Percentiles rank a stretch among this genome's conserved stretches.
Evolutionary conservation across 257 asterid species (phyloP).

Genomic region (Nicotiana tabacum): DNA sequence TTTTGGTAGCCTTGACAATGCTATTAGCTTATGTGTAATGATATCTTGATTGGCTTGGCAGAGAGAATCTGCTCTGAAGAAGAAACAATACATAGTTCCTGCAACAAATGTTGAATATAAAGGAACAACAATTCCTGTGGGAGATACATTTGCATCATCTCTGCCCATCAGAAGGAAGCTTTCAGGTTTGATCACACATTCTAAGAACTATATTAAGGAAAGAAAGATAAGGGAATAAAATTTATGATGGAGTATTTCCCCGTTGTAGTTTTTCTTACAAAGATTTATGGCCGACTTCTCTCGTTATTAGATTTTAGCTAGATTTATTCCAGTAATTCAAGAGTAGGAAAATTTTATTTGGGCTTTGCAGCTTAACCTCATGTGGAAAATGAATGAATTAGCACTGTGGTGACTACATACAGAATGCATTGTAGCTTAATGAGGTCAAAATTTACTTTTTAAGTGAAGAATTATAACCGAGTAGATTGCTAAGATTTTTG

Average conservation of each 20-base stretch:
- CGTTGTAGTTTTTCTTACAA: not conserved
- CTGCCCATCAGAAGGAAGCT: conserved; percentile 14
- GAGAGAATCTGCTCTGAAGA: conserved; percentile 83
- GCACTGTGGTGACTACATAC: not conserved
- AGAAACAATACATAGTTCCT: conserved; percentile 46
- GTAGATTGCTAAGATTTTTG: conserved; percentile 23
- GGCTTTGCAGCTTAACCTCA: not conserved
- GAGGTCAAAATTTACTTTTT: not conserved
- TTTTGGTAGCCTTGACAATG: not conserved
- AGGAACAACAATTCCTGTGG: conserved; percentile 22
- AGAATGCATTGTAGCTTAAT: not conserved
- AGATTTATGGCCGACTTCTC: not conserved
- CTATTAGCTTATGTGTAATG: not conserved
- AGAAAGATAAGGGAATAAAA: not conserved
- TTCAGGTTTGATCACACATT: conserved; percentile 54
- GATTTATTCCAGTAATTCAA: not conserved
- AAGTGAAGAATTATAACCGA: not conserved
- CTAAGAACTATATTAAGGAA: not conserved
- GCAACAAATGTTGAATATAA: conserved; percentile 21
- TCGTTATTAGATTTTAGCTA: not conserved
- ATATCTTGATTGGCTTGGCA: conserved; percentile 16
- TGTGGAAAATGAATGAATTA: not conserved
- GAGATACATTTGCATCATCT: conserved; percentile 25
- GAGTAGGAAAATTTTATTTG: not conserved
- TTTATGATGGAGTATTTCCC: not conserved